Evolutionary conservation across 148 eudicot species (phyloP), one percentile per base, ranked within the genome.

Genomic region (Silene uniflora): DNA sequence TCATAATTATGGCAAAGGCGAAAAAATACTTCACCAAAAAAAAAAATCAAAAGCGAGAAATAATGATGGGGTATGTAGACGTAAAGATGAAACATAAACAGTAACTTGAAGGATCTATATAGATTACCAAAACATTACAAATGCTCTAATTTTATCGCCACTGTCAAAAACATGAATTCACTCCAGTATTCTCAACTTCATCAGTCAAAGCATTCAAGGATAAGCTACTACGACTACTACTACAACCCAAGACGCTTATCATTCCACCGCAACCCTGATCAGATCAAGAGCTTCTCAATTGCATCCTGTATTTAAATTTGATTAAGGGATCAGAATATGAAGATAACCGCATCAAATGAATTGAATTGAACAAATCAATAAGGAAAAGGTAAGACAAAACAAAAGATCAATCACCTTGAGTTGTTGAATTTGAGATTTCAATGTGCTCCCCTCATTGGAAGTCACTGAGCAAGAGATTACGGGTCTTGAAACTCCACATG

Each of bases 401-500:
- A 22, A n/a, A 22, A 23, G 8, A 62, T 62, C 27, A 24, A 19
- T 62, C 4, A 62, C 66, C 66, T 62, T 62, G 66, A 62, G 66
- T 76, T 90, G 93, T 75, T 85, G 89, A 62, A 94, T 94, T 81
- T 91, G 97, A 27, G 97, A 56, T 83, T 86, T 91, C 93, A 94
- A 81, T 49, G 90, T 91, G 81, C 98, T 92, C 67, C 91, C 97
- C 69, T 91, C 98, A 39, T 94, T 94, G 79, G 90, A 88, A 7
- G 98, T 94, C 77, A 94, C 97, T 24, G 97, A 94, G 77, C 92
- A 88, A 78, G 98, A 90, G 76, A 91, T 94, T 10, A 94, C 98
- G 0, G 97, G 87, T 70, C 97, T 84, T 2, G 97, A 90, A 44
- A 94, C 97, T 64, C 97, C 97, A 84, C 97, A 91, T 22, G 98